Evolutionary conservation across 2,329 filamentous ascomycete species (phyloP).

Genomic region (Thermoascus crustaceus): DNA sequence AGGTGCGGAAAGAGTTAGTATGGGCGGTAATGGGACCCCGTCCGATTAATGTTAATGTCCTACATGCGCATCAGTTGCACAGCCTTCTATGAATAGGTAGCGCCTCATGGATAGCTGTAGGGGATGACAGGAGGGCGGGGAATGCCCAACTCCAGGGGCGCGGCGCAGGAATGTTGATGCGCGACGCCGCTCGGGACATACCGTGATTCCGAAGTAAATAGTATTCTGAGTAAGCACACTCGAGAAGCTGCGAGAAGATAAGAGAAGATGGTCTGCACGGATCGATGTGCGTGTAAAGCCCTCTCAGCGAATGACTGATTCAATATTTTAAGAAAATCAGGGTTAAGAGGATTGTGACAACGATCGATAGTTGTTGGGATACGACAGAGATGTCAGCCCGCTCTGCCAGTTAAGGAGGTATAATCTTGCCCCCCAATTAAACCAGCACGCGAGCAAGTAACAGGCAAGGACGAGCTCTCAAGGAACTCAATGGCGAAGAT

Average conservation of each 20-base stretch:
- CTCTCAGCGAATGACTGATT: no score
- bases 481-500: background rate
- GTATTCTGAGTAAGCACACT: no score
- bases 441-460: background rate
- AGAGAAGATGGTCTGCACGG: no score
- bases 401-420: background rate
- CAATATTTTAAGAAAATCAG: no score
- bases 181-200: background rate
- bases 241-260: no score
- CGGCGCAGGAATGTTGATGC: constrained; percentile 9
- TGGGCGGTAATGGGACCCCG: background rate
- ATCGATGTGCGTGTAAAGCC: no score
- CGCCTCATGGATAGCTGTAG: constrained; percentile 1
- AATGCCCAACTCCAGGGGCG: constrained; percentile 21
- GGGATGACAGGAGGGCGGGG: constrained; percentile 7
- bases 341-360: no score
- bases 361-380: no score
- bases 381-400: no score
- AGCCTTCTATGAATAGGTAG: constrained; percentile 5
- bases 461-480: background rate
- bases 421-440: background rate
- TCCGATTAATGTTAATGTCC: constrained; percentile 2
- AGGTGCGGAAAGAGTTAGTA: background rate
- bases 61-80: constrained; percentile 1
- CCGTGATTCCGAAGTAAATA: no score